These are phyloP conservation scores for Paecilomyces sp. DNA, from an alignment of 2,329 filamentous ascomycete species.

Conservation along the genomic window DNA sequence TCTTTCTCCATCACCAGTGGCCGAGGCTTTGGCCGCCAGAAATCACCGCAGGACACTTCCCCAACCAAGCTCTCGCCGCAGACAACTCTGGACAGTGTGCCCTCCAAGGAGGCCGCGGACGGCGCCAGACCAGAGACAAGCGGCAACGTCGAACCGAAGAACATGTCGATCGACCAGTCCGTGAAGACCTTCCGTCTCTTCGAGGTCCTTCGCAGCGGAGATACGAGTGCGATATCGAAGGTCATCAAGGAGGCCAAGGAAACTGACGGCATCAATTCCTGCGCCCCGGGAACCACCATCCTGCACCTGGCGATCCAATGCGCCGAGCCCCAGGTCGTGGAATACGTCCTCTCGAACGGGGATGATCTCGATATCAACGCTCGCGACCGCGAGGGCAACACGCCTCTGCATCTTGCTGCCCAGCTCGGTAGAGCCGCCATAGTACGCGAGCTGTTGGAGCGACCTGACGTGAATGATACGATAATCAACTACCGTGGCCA, in stretches of 20 bases:
- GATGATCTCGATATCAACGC: slow-evolving; percentile 76
- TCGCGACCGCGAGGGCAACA: slow-evolving; percentile 89
- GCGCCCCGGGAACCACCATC: slow-evolving; percentile 67
- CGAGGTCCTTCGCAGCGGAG: slow-evolving; percentile 82
- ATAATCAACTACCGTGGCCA: slow-evolving; percentile 78
- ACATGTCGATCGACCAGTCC: slow-evolving; percentile 74
- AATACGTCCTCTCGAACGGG: slow-evolving; percentile 78
- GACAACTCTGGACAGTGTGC: slow-evolving; percentile 17
- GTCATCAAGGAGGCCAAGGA: slow-evolving; percentile 58
- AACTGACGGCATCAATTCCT: slow-evolving; percentile 41
- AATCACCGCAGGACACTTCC: slow-evolving; percentile 21
- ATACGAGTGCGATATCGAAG: slow-evolving; percentile 82
- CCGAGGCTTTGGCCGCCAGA: slow-evolving; percentile 17
- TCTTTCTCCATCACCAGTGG: slow-evolving; percentile 16
- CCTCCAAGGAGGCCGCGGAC: slow-evolving; percentile 17
- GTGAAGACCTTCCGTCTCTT: slow-evolving; percentile 92
- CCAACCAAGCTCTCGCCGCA: slow-evolving; percentile 14
- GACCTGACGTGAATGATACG: slow-evolving; percentile 79
- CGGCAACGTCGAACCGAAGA: slow-evolving; percentile 22
- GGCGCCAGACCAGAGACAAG: slow-evolving; percentile 26
- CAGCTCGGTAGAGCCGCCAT: slow-evolving; percentile 71
- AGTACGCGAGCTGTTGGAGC: slow-evolving; percentile 76
- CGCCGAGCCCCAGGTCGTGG: slow-evolving; percentile 83
- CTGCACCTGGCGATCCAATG: slow-evolving; percentile 93
- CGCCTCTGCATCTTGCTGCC: slow-evolving; percentile 81